Evolutionary conservation across 768 basidiomycete genomes (phyloP), one percentile per base, ranked within the genome.

Genomic region (Phylloporus sp.): DNA sequence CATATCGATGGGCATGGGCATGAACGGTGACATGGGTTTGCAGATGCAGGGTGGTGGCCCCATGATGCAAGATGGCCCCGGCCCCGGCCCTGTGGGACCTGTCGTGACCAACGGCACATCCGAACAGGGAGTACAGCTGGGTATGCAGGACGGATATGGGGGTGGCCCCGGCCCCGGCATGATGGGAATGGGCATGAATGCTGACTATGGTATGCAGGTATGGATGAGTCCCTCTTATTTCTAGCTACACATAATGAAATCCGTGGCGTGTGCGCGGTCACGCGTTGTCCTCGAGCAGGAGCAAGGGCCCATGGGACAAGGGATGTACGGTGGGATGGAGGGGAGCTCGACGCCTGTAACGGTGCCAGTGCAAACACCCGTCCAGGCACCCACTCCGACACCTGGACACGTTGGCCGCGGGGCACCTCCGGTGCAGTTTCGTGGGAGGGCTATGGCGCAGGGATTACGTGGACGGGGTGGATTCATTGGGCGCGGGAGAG

Each of bases 181-280:
- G 80, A 83, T 85, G 79, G 76, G 75, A n/a, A 86, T 89, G 80
- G 78, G 78, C 4, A 82, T 86, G 78, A 77, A 76, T 43, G 76
- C 76, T 5, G 87, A 89, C 49, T 90, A 79, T 62, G 80, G 74
- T 54, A 85, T 87, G 76, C 87, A 88, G 85, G 88, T 88, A 59
- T 54, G 81, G 69, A 40, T 59, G 43, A 60, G 58, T 59, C 50
- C 55, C 57, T 55, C 63, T 60, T 68, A 63, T 41, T 66, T 53
- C 58, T 62, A 60, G 57, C 53, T 63, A 61, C 70, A 67, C 62
- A 65, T 69, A 70, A 63, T 69, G 66, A 68, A 66, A 70, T 68
- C 61, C 67, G 61, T 70, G 62, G 59, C 62, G 46, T 65, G 63
- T 55, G 44, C 57, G 57, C 59, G 58, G 54, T 45, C 59, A 54